Evolutionary conservation across 345 rosid species (phyloP).

Genomic region (Hypericum perforatum): DNA sequence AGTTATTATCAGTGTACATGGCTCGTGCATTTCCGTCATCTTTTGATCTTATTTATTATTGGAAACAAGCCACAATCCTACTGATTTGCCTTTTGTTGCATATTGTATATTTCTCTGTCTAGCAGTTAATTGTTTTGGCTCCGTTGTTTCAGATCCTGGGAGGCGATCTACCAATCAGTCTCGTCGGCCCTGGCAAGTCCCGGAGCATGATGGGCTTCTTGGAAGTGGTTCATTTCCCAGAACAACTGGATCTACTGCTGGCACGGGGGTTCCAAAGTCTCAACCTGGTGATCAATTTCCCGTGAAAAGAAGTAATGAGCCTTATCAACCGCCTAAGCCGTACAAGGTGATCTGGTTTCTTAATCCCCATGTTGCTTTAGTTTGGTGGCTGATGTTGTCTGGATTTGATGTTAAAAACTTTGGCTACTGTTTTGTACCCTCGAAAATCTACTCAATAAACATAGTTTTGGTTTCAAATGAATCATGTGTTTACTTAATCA

Average conservation of each 20-base stretch:
- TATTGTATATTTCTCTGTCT: neutral
- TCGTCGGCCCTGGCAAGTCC: slow-evolving; percentile 68
- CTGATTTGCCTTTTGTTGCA: neutral
- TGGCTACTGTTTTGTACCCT: too few relatives aligned
- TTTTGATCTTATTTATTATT: too few relatives aligned
- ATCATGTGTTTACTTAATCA: neutral
- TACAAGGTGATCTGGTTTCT: slow-evolving; percentile 50
- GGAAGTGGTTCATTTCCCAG: slow-evolving; percentile 93
- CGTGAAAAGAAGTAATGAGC: slow-evolving; percentile 60
- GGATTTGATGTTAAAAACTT: neutral
- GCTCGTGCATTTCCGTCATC: too few relatives aligned
- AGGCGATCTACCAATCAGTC: slow-evolving; percentile 57
- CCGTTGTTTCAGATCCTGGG: slow-evolving; percentile 44
- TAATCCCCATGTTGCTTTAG: neutral
- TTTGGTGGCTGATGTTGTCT: neutral
- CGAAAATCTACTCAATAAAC: too few relatives aligned
- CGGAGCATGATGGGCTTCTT: slow-evolving; percentile 96
- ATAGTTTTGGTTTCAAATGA: neutral
- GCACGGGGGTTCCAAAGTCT: slow-evolving; percentile 48
- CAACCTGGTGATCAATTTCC: slow-evolving; percentile 58
- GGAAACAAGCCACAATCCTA: too few relatives aligned
- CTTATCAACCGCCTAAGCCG: slow-evolving; percentile 93
- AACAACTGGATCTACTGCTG: slow-evolving; percentile 57
- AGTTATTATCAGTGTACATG: too few relatives aligned
- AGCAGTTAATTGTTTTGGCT: slow-evolving; percentile 9